Conservation (phyloP, 192 early-diverging fungal species). For the Geranomyces variabilis region DNA sequence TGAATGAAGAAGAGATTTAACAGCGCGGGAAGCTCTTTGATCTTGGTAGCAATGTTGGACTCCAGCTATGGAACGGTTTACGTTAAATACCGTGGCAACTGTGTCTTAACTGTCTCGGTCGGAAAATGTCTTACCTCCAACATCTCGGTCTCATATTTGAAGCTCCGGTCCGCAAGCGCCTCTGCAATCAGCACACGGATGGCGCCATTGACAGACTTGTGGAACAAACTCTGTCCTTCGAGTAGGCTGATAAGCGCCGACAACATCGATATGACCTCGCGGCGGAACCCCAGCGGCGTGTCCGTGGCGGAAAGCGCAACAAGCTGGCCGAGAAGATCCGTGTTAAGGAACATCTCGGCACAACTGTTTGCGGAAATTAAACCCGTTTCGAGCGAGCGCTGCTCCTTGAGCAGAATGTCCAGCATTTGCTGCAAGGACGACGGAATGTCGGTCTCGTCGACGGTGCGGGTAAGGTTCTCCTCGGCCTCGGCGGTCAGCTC, state of each 20-base stretch:
- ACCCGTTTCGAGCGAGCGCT: conserved; percentile 71
- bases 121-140: conserved; percentile 41
- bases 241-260: conserved; percentile 81
- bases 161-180: conserved; percentile 52
- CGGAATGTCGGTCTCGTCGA: conserved; percentile 80
- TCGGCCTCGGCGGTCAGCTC: conserved; percentile 40
- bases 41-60: conserved; percentile 79
- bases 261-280: conserved; percentile 78
- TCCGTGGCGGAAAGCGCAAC: conserved; percentile 79
- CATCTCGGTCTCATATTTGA: conserved; percentile 42
- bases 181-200: conserved; percentile 73
- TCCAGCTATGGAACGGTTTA: conserved; percentile 63
- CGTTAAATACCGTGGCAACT: no score
- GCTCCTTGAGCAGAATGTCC: conserved; percentile 87
- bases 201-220: conserved; percentile 87
- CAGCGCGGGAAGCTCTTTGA: conserved; percentile 73
- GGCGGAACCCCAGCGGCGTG: conserved; percentile 76
- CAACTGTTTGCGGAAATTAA: conserved; percentile 53
- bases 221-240: conserved; percentile 87
- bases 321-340: conserved; percentile 77
- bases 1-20: conserved; percentile 78
- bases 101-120: no score
- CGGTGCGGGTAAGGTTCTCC: conserved; percentile 36
- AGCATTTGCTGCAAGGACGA: conserved; percentile 77
- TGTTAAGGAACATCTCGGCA: conserved; percentile 87